A percentile compares a stretch with the other conserved stretches of the same genome.
Evolutionary conservation across 495 filamentous ascomycete species (phyloP).

Genomic region (Hypoxylon lenormandii): DNA sequence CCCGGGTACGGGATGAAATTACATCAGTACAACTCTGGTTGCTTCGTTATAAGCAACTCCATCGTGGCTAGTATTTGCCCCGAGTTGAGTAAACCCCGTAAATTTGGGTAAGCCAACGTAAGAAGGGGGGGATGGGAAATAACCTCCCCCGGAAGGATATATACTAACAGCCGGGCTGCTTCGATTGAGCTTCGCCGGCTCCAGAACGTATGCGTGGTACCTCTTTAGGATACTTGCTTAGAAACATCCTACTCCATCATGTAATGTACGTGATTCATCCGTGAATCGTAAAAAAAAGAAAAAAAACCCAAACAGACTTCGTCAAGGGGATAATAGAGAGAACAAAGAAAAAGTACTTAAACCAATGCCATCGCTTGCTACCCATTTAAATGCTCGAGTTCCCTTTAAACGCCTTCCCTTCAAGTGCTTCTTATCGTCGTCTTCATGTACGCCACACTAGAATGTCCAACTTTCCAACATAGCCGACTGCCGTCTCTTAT

Average conservation of each 20-base stretch:
- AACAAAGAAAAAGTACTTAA: conserved; percentile 36
- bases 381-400: conserved; percentile 44
- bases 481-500: conserved; percentile 51
- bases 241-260: conserved; percentile 13
- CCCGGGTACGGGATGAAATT: not conserved
- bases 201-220: conserved; percentile 7
- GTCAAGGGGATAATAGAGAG: conserved; percentile 23
- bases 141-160: conserved; percentile 21
- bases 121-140: not conserved
- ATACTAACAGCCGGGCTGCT: conserved; percentile 29
- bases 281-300: conserved; percentile 5
- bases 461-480: conserved; percentile 53
- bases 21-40: conserved; percentile 20
- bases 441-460: conserved; percentile 42
- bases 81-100: not conserved
- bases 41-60: not conserved
- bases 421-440: conserved; percentile 28
- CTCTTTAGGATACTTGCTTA: conserved; percentile 11
- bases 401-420: conserved; percentile 3
- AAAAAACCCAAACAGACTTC: conserved; percentile 12
- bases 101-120: not conserved
- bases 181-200: not conserved
- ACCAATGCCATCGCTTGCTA: conserved; percentile 46
- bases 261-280: conserved; percentile 24
- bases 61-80: not conserved